Percentiles rank a stretch among this genome's conserved stretches.
Conservation (phyloP, 768 basidiomycete genomes). For the Podaxis rugospora region DNA sequence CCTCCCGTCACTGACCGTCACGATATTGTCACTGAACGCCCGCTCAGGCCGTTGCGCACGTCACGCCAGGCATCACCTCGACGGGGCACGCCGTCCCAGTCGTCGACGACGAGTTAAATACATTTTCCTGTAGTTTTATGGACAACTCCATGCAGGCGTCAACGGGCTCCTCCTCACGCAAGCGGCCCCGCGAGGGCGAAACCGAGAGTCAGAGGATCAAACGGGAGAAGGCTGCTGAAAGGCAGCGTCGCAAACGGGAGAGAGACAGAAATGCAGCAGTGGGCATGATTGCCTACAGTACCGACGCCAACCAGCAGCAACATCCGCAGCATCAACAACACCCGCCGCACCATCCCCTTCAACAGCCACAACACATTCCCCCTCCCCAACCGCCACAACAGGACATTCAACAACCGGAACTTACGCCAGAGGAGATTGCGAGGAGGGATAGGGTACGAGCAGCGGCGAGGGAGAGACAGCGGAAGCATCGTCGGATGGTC, state of each 20-base stretch:
- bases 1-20: constrained; percentile 44
- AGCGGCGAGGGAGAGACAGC: constrained; percentile 75
- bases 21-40: constrained; percentile 43
- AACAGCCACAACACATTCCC: constrained; percentile 11
- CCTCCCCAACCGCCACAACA: constrained; percentile 12
- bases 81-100: constrained; percentile 16
- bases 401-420: constrained; percentile 18
- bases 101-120: constrained; percentile 14
- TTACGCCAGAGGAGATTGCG: constrained; percentile 61
- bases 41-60: constrained; percentile 32
- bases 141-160: constrained; percentile 23
- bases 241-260: constrained; percentile 81
- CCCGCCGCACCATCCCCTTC: constrained; percentile 11
- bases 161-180: constrained; percentile 31
- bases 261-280: constrained; percentile 46
- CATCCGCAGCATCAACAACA: constrained; percentile 24
- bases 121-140: constrained; percentile 15
- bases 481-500: constrained; percentile 75
- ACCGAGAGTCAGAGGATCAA: constrained; percentile 69
- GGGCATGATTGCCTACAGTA: constrained; percentile 32
- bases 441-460: constrained; percentile 70
- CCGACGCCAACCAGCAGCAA: constrained; percentile 21
- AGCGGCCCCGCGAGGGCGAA: constrained; percentile 68
- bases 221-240: constrained; percentile 83
- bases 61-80: constrained; percentile 39